Conservation (phyloP, 768 basidiomycete genomes). For the Kwoniella dejecticola region DNA sequence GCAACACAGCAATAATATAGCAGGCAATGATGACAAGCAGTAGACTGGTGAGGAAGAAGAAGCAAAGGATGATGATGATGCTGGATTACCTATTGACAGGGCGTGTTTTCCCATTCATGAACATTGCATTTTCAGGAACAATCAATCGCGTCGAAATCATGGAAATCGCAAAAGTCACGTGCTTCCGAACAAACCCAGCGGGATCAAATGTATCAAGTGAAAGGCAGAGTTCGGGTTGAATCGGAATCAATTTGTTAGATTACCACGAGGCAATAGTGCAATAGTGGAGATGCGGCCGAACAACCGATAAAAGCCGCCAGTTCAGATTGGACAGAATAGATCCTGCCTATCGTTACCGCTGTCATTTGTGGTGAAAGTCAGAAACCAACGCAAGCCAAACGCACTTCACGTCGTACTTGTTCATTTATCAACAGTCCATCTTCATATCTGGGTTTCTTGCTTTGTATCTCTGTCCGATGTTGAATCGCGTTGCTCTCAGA, state of each 20-base stretch:
- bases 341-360: not conserved
- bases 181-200: no score
- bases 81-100: not conserved
- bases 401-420: conserved; percentile 1
- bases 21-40: not conserved
- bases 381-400: not conserved
- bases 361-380: not conserved
- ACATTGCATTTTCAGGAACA: conserved; percentile 14
- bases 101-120: no score
- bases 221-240: no score
- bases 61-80: not conserved
- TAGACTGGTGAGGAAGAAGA: not conserved
- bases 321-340: not conserved
- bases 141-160: conserved; percentile 1
- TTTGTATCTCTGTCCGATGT: conserved; percentile 17
- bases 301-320: not conserved
- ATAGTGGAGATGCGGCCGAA: conserved; percentile 13
- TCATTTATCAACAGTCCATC: not conserved
- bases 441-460: not conserved
- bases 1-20: not conserved
- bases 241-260: no score
- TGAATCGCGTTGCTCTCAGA: conserved; percentile 33
- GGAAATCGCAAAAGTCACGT: conserved; percentile 10
- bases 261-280: no score
- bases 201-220: not conserved